These are phyloP conservation scores for Calvatia gigantea DNA, from an alignment of 768 basidiomycete genomes.

Conservation along the genomic window DNA sequence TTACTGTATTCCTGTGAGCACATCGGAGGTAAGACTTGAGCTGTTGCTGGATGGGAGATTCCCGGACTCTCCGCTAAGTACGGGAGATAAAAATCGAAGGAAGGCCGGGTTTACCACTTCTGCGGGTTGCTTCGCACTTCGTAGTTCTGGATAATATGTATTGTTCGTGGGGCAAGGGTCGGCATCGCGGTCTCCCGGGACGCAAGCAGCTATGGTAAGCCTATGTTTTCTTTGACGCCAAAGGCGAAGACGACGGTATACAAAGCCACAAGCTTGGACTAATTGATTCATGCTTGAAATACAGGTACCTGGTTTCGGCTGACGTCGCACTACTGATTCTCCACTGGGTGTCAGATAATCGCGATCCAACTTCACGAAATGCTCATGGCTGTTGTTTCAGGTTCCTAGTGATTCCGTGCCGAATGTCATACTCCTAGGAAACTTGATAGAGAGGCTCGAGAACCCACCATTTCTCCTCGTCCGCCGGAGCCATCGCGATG, in stretches of 20 bases:
- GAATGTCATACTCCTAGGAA: conserved; percentile 21
- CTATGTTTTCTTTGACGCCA: conserved; percentile 41
- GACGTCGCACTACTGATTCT: not conserved
- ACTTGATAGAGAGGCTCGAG: conserved; percentile 37
- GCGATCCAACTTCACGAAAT: too few relatives aligned
- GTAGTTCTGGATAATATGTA: not conserved
- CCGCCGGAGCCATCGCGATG: conserved; percentile 25
- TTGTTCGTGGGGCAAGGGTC: not conserved
- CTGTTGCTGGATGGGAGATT: not conserved
- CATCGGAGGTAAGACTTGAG: not conserved
- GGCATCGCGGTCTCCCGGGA: not conserved
- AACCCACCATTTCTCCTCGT: conserved; percentile 26
- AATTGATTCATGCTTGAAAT: conserved; percentile 17
- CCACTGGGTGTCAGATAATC: too few relatives aligned
- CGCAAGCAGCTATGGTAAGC: not conserved
- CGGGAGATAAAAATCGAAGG: not conserved
- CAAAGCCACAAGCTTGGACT: not conserved
- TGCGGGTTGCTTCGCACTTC: not conserved
- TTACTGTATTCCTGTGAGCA: too few relatives aligned
- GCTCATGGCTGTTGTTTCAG: conserved; percentile 11
- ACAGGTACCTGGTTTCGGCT: not conserved
- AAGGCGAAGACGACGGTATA: conserved; percentile 34
- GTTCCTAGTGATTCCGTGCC: too few relatives aligned
- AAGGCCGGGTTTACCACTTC: not conserved
- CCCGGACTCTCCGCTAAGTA: not conserved